Evolutionary conservation across 1,284 basidiomycete genomes (phyloP), one percentile per base, ranked within the genome.

Genomic region (Moniliella sp.): DNA sequence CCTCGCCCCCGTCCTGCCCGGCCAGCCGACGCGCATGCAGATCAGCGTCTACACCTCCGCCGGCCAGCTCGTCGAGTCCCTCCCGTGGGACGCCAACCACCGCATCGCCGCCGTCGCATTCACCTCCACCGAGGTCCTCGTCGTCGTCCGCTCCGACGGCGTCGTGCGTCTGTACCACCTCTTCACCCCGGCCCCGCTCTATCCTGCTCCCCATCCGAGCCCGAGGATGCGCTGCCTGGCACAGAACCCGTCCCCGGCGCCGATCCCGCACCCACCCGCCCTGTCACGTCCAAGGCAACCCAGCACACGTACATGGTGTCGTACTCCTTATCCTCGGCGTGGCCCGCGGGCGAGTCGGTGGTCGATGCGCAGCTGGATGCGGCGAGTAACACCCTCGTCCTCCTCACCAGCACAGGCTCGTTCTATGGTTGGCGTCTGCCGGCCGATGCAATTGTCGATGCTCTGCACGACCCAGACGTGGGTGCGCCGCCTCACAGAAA

Each of bases 61-160:
- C 0, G 68, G 64, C 4, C 45, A 44, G 15, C 50, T 65, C 15
- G 42, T 66, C 25, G 61, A 63, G 38, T 62, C 55, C 29, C 48
- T 66, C 15, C 51, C 54, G 76, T 86, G 81, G 80, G 78, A 83
- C 39, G 74, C 78, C 3, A 42, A 45, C 5, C 51, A 72, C 69
- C 32, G 69, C 50, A 76, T 84, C 34, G 63, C 83, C 32, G 70
- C 72, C 15, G 75, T 84, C 46, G 81, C 80, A 16, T 84, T 80
- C 75, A 79, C 78, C 0, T 42, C 63, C 10, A 73, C 78, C 45
- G 80, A 88, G 48, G 69, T 74, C 31, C 69, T 94, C 19, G 74
- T 77, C 0, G 72, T 88, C 4, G 64, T 97, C 17, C 82, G 84
- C 45, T 83, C 91, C 59, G 83, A 93, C 48, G 88, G 88, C 11